These are phyloP conservation scores for Fomitopsis schrenkii DNA, from an alignment of 1,284 basidiomycete genomes.

Conservation along the genomic window DNA sequence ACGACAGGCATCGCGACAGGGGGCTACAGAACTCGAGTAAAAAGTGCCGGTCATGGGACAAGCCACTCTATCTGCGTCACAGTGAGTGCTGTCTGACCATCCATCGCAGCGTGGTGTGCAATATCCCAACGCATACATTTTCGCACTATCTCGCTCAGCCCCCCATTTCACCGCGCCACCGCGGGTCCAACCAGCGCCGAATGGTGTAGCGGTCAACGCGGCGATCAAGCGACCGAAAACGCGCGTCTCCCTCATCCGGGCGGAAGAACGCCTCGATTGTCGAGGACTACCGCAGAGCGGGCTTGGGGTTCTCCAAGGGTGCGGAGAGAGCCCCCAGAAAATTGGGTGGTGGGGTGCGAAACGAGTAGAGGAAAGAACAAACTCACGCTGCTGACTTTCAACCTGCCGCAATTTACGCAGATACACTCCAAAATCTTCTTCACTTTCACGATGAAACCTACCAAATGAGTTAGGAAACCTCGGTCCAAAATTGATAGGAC, in stretches of 20 bases:
- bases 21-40: constrained; percentile 53
- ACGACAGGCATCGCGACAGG: constrained; percentile 39
- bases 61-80: constrained; percentile 59
- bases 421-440: constrained; percentile 99
- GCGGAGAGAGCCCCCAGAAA: constrained; percentile 93
- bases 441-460: constrained; percentile 97
- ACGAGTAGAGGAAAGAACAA: constrained; percentile 74
- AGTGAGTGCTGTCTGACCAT: constrained; percentile 38
- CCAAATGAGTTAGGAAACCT: not conserved
- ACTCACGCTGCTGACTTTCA: constrained; percentile 97
- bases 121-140: constrained; percentile 36
- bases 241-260: constrained; percentile 65
- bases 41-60: constrained; percentile 52
- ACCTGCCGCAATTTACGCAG: constrained; percentile 97
- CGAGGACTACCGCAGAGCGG: constrained; percentile 72
- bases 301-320: constrained; percentile 86
- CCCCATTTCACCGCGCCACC: constrained; percentile 88
- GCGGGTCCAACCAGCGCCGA: constrained; percentile 76
- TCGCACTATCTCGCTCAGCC: constrained; percentile 89
- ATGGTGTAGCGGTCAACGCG: constrained; percentile 65
- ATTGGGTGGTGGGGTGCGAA: constrained; percentile 88
- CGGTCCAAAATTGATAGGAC: not conserved
- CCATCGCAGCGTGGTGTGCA: constrained; percentile 31
- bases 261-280: constrained; percentile 76
- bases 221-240: constrained; percentile 90